phyloP scores from a whole-genome alignment of 805 yeast species.

The Tetrapisispora namnaoensis region DNA sequence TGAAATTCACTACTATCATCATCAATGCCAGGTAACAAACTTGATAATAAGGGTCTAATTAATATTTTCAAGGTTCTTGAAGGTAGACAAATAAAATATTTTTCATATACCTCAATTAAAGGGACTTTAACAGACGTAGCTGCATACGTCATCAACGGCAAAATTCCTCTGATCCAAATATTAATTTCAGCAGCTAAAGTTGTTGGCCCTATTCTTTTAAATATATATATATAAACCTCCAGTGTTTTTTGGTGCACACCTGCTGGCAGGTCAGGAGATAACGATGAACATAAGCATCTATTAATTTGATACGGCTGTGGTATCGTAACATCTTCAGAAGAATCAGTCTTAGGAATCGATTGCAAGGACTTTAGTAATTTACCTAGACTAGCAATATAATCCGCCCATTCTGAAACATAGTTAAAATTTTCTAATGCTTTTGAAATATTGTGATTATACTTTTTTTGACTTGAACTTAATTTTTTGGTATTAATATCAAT shows the following conservation, averaged over 20 bases:
- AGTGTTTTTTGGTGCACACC: constrained; percentile 92
- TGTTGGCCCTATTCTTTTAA: constrained; percentile 50
- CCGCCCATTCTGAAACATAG: constrained; percentile 93
- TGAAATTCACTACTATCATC: constrained; percentile 86
- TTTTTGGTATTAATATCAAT: constrained; percentile 24
- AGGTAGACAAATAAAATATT: constrained; percentile 45
- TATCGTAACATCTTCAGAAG: constrained; percentile 39
- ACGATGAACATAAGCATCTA: constrained; percentile 63
- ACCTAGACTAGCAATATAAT: constrained; percentile 81
- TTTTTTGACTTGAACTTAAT: constrained; percentile 54
- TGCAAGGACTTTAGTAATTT: constrained; percentile 66
- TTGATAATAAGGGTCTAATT: constrained; percentile 59
- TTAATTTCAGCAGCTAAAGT: constrained; percentile 46
- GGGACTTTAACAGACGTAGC: constrained; percentile 81
- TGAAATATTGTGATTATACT: constrained; percentile 57
- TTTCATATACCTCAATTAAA: constrained; percentile 51
- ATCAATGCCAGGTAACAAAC: constrained; percentile 80
- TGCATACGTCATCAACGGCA: constrained; percentile 82
- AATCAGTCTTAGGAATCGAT: constrained; percentile 30
- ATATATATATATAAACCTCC: constrained; percentile 63
- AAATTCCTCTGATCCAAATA: constrained; percentile 86
- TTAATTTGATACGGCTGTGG: constrained; percentile 64
- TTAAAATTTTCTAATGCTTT: constrained; percentile 69
- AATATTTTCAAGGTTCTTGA: constrained; percentile 41
- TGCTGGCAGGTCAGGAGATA: constrained; percentile 75